Evolutionary conservation across 2,329 filamentous ascomycete species (phyloP).

Genomic region (Ceratocystis alfenasii): DNA sequence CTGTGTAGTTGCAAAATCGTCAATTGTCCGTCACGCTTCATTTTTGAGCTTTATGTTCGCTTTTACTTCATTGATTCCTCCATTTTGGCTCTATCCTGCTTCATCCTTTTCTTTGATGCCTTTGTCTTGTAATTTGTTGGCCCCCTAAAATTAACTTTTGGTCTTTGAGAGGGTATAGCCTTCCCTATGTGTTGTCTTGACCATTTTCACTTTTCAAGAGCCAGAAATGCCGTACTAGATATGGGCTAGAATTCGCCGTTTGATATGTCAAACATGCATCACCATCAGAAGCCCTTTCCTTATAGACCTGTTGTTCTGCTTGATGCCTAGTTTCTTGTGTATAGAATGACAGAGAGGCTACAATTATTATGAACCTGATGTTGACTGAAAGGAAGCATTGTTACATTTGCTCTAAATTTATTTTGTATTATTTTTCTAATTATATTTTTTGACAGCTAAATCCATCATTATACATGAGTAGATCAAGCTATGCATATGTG

Average conservation of each 20-base stretch:
- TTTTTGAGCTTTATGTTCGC: not conserved
- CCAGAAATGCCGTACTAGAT: not conserved
- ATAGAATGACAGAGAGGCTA: not conserved
- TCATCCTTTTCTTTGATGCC: not conserved
- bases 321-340: not conserved
- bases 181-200: not conserved
- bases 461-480: not conserved
- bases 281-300: not conserved
- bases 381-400: not conserved
- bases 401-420: not conserved
- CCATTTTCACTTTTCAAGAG: too few relatives aligned
- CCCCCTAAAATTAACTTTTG: not conserved
- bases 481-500: not conserved
- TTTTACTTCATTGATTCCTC: constrained; percentile 7
- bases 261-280: not conserved
- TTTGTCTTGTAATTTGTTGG: not conserved
- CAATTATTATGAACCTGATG: not conserved
- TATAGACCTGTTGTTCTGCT: not conserved
- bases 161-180: not conserved
- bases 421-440: not conserved
- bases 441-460: not conserved
- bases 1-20: not conserved
- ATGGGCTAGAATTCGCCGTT: not conserved
- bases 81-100: not conserved
- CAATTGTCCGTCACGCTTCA: not conserved